Percentiles rank a stretch among this genome's conserved stretches.
Conservation (phyloP, 208 protist genomes). For the Trypanosoma boissoni region DNA sequence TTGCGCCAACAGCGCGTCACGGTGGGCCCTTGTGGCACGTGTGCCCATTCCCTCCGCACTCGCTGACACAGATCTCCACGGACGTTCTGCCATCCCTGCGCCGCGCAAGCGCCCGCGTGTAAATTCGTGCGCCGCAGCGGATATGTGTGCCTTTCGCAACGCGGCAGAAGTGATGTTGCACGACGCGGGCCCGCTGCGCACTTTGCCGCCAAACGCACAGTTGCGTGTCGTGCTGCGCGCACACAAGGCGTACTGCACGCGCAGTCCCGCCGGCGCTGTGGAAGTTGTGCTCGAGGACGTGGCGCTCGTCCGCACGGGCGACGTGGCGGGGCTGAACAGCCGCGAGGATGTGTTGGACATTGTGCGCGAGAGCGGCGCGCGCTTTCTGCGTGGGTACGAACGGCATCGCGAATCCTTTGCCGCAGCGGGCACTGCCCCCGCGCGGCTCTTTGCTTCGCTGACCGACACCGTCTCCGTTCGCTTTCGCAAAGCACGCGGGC, state of each 20-base stretch:
- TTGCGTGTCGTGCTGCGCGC: conserved; percentile 44
- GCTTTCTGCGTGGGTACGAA: conserved; percentile 31
- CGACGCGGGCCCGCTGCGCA: conserved; percentile 22
- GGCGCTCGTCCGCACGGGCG: conserved; percentile 13
- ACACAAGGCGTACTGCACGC: conserved; percentile 57
- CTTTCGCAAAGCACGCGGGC: conserved; percentile 52
- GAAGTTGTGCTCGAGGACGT: conserved; percentile 52
- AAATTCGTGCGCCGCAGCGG: no score
- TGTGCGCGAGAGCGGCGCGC: conserved; percentile 47
- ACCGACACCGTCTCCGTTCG: conserved; percentile 61
- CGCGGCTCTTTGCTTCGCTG: conserved; percentile 40
- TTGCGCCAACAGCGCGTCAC: neutral
- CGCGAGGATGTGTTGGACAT: conserved; percentile 42
- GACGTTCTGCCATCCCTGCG: no score
- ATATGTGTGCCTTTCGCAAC: conserved; percentile 18
- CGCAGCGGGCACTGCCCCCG: neutral
- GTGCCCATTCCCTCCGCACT: conserved; percentile 24
- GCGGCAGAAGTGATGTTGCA: conserved; percentile 33
- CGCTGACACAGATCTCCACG: no score
- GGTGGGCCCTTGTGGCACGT: conserved; percentile 24
- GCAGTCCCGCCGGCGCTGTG: conserved; percentile 13
- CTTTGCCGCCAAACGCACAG: conserved; percentile 17
- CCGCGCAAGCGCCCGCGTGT: conserved; percentile 9
- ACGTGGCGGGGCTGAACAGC: conserved; percentile 18
- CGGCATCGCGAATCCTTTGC: conserved; percentile 6